Evolutionary conservation across 768 basidiomycete genomes (phyloP).

Genomic region (Agaricus subrufescens): DNA sequence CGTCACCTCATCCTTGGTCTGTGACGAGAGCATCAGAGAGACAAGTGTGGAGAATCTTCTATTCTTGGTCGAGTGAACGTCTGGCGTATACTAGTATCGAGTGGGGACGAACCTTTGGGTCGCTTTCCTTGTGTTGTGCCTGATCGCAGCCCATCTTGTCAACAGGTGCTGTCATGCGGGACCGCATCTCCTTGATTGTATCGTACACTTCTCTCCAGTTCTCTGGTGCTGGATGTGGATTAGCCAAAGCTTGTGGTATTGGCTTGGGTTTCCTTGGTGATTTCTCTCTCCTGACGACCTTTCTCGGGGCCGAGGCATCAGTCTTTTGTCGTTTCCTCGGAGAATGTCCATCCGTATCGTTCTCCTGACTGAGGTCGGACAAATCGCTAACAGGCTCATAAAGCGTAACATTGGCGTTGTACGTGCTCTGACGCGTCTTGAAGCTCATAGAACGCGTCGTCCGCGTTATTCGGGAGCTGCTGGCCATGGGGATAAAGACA

Average conservation of each 20-base stretch:
- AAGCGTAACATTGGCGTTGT: background rate
- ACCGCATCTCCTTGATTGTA: conserved; percentile 72
- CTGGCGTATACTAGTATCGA: background rate
- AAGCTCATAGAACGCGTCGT: conserved; percentile 8
- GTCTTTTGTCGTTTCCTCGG: background rate
- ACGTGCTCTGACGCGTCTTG: background rate
- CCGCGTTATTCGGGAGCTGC: background rate
- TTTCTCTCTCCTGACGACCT: background rate
- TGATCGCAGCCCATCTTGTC: conserved; percentile 89
- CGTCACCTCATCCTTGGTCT: conserved; percentile 91
- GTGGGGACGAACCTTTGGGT: conserved; percentile 56
- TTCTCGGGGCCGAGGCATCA: background rate
- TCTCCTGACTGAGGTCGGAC: background rate
- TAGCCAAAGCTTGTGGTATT: conserved; percentile 47
- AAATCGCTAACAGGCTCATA: conserved; percentile 2
- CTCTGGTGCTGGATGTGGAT: conserved; percentile 63
- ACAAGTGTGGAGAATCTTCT: conserved; percentile 81
- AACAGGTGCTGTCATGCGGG: conserved; percentile 73
- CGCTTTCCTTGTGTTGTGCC: conserved; percentile 56
- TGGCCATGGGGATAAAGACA: background rate
- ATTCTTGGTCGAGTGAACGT: conserved; percentile 42
- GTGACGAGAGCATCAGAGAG: conserved; percentile 92
- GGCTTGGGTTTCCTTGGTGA: conserved; percentile 44
- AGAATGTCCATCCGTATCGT: background rate
- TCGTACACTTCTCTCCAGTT: conserved; percentile 69